Percentiles rank a stretch among this genome's conserved stretches.
These are phyloP conservation scores for Kwoniella bestiolae DNA, from an alignment of 768 basidiomycete genomes.

Conservation along the genomic window DNA sequence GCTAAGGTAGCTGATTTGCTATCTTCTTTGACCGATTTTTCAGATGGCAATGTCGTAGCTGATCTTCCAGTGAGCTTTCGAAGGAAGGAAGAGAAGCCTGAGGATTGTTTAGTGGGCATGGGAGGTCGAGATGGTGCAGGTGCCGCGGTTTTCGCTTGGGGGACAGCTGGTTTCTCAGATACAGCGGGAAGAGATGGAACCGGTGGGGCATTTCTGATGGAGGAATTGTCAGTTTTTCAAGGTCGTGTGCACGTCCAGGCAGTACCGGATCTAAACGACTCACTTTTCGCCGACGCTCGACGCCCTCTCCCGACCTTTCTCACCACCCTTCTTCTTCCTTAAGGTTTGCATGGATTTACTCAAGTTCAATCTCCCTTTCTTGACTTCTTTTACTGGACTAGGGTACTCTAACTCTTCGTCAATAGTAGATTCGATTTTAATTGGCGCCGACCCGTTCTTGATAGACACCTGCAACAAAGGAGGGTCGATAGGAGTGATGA, in stretches of 20 bases:
- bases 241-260: too few relatives aligned
- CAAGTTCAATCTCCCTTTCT: conserved; percentile 26
- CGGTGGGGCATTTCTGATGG: neutral
- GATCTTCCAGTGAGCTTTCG: conserved; percentile 28
- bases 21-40: conserved; percentile 10
- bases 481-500: conserved; percentile 17
- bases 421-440: conserved; percentile 8
- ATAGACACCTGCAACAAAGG: conserved; percentile 14
- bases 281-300: conserved; percentile 25
- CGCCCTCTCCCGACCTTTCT: conserved; percentile 21
- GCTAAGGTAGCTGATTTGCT: conserved; percentile 13
- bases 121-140: conserved; percentile 9
- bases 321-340: conserved; percentile 21
- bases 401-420: conserved; percentile 11
- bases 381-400: conserved; percentile 12
- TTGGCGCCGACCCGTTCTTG: conserved; percentile 12
- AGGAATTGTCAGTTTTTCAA: neutral
- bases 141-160: conserved; percentile 1
- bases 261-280: conserved; percentile 9
- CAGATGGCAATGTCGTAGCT: conserved; percentile 3
- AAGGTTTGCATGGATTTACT: conserved; percentile 36
- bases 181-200: conserved; percentile 17
- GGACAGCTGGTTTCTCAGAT: conserved; percentile 1
- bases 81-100: conserved; percentile 29
- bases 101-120: conserved; percentile 10